phyloP scores from a whole-genome alignment of 176 grass and related monocot species.

The Chrysopogon serrulatus region DNA sequence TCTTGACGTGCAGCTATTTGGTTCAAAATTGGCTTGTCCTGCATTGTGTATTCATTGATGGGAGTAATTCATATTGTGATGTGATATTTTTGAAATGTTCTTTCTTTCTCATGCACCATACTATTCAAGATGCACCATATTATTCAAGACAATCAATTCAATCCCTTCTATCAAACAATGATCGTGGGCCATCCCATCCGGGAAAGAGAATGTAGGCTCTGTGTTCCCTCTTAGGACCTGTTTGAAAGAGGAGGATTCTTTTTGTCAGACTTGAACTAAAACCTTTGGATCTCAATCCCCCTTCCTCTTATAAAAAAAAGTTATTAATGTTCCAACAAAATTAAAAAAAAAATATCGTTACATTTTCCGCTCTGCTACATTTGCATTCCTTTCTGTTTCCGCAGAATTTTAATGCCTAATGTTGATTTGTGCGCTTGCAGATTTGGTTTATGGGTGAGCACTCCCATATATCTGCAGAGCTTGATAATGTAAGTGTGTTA shows the following conservation, averaged over 20 bases:
- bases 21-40: constrained; percentile 9
- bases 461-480: constrained; percentile 88
- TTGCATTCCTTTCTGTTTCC: neutral
- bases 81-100: neutral
- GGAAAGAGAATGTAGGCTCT: neutral
- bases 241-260: neutral
- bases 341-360: neutral
- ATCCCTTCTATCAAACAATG: neutral
- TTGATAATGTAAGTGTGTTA: constrained; percentile 72
- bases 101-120: neutral
- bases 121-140: neutral
- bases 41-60: neutral
- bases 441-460: constrained; percentile 99
- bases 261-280: neutral
- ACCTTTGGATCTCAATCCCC: neutral
- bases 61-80: neutral
- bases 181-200: neutral
- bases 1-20: neutral
- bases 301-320: neutral
- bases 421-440: constrained; percentile 43
- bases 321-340: neutral
- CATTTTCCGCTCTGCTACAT: neutral
- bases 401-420: neutral
- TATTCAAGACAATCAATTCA: too few species aligned
- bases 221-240: neutral